phyloP scores from a whole-genome alignment of 1,139 yeast species.

The Sugiyamaella grinbergsii region DNA sequence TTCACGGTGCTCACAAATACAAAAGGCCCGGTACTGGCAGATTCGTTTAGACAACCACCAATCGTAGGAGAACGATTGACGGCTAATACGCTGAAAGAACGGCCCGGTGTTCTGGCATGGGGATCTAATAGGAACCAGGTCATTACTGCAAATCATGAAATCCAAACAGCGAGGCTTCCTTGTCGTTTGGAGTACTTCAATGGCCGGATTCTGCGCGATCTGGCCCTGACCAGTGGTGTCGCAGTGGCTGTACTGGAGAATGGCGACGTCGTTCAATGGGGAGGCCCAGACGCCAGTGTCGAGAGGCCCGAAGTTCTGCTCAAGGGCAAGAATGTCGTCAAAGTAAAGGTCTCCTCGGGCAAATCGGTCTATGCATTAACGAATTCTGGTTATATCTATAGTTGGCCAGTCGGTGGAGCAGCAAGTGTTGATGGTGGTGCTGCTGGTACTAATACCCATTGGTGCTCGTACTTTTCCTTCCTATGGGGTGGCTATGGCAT shows the following conservation, averaged over 20 bases:
- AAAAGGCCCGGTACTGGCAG: constrained; percentile 8
- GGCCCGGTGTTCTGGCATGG: constrained; percentile 58
- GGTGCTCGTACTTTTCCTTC: constrained; percentile 1
- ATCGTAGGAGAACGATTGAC: constrained; percentile 4
- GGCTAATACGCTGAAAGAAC: constrained; percentile 1
- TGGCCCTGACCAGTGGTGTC: constrained; percentile 54
- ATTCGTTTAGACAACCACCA: constrained; percentile 3
- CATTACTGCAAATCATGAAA: constrained; percentile 42
- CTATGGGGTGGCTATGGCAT: constrained; percentile 28
- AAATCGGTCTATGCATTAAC: constrained; percentile 60
- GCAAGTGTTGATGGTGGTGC: neutral
- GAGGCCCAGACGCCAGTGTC: constrained; percentile 28
- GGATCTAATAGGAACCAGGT: constrained; percentile 52
- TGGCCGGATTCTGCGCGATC: constrained; percentile 57
- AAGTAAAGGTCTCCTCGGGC: constrained; percentile 54
- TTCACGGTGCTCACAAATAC: constrained; percentile 1
- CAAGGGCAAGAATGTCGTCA: constrained; percentile 50
- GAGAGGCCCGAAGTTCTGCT: constrained; percentile 42
- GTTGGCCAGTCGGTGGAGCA: constrained; percentile 24
- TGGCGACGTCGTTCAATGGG: constrained; percentile 81
- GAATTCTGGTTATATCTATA: constrained; percentile 47
- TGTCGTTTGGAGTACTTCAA: constrained; percentile 66
- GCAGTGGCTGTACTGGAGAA: constrained; percentile 65
- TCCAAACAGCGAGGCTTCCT: constrained; percentile 53
- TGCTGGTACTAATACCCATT: neutral